Evolutionary conservation across 2,329 filamentous ascomycete species (phyloP).

Genomic region (Pseudogymnoascus sp.): DNA sequence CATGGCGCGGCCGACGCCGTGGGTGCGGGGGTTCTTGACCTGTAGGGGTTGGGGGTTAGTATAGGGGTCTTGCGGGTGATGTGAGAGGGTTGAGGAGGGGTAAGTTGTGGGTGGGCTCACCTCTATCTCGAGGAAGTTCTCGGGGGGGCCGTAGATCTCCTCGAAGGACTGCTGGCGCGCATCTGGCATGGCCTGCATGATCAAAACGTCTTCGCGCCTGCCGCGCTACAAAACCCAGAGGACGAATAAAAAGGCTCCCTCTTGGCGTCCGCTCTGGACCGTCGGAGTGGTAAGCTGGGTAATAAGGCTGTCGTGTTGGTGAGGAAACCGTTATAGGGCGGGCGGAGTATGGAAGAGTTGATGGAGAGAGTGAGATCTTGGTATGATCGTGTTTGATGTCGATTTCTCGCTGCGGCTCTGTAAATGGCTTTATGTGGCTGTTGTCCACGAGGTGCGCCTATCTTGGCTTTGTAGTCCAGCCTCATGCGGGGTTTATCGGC

Average conservation of each 20-base stretch:
- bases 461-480: not conserved
- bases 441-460: not conserved
- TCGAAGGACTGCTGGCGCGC: conserved; percentile 92
- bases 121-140: conserved; percentile 99
- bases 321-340: not conserved
- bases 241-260: not conserved
- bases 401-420: not conserved
- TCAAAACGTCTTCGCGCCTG: conserved; percentile 1
- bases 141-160: conserved; percentile 96
- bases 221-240: not conserved
- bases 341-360: not conserved
- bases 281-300: not conserved
- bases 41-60: conserved; percentile 34
- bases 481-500: conserved; percentile 4
- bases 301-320: not conserved
- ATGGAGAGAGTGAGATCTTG: not conserved
- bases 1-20: conserved; percentile 91
- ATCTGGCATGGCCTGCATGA: conserved; percentile 60
- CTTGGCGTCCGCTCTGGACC: not conserved
- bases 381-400: not conserved
- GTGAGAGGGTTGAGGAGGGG: conserved; percentile 1
- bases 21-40: conserved; percentile 90
- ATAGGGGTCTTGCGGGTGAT: not conserved
- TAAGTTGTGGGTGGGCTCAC: conserved; percentile 41
- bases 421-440: not conserved